Evolutionary conservation across 2,329 filamentous ascomycete genomes (phyloP).

Genomic region (Sporothrix protearum): DNA sequence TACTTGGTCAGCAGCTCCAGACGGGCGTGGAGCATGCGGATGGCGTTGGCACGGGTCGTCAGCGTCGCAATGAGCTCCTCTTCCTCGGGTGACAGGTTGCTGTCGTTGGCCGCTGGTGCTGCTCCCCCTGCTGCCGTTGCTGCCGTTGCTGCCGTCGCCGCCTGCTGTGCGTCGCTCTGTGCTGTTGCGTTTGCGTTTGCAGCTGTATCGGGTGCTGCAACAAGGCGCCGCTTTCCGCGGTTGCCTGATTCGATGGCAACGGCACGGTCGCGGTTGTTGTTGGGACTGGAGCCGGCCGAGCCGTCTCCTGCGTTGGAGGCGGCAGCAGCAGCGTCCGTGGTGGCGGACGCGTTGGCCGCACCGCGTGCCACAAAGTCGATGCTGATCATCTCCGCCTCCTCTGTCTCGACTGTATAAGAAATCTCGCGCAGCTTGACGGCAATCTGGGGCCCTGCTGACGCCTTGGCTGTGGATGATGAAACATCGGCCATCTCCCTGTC

Average conservation of each 20-base stretch:
- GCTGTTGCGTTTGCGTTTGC: conserved; percentile 26
- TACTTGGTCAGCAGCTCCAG: conserved; percentile 73
- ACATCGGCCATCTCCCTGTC: conserved; percentile 64
- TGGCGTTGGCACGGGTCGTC: conserved; percentile 84
- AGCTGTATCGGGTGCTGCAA: conserved; percentile 25
- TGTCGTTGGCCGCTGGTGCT: conserved; percentile 37
- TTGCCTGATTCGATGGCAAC: conserved; percentile 27
- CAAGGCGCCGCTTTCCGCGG: conserved; percentile 44
- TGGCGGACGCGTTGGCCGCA: conserved; percentile 68
- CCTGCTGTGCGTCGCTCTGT: not conserved
- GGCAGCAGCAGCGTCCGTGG: conserved; percentile 38
- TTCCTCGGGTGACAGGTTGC: conserved; percentile 54
- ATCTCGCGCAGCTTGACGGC: conserved; percentile 77
- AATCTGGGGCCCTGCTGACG: conserved; percentile 44
- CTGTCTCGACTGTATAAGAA: conserved; percentile 84
- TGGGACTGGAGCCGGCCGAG: not conserved
- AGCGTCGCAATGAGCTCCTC: conserved; percentile 63
- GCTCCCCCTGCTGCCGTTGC: not conserved
- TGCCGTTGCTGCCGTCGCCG: not conserved
- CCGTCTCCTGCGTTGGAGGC: not conserved
- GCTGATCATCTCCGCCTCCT: conserved; percentile 95
- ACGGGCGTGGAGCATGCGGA: conserved; percentile 84
- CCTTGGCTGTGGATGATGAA: not conserved
- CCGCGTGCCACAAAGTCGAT: conserved; percentile 89
- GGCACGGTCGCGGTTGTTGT: conserved; percentile 27